Conservation (phyloP, 2,329 filamentous ascomycete genomes). For the Colletotrichum nymphaeae region DNA sequence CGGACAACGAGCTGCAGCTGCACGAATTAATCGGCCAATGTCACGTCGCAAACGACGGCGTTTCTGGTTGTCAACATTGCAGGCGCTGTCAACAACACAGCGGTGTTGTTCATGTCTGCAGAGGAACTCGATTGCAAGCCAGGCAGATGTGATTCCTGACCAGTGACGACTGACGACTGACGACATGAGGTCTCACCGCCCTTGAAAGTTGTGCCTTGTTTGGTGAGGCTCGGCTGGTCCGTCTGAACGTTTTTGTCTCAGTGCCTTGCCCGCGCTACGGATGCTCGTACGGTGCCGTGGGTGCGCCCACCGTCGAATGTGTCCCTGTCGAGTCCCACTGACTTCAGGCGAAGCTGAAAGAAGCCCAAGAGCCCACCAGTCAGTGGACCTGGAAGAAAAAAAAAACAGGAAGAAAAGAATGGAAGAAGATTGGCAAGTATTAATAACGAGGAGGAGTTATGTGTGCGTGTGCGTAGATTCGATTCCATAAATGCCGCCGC, state of each 20-base stretch:
- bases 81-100: not conserved
- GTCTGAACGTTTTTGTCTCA: not conserved
- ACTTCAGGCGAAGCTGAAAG: no score
- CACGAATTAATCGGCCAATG: not conserved
- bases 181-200: constrained; percentile 6
- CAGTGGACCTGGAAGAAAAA: not conserved
- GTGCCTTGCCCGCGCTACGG: no score
- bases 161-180: not conserved
- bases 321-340: constrained; percentile 19
- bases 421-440: not conserved
- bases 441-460: not conserved
- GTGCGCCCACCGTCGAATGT: not conserved
- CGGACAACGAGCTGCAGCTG: constrained; percentile 29
- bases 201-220: constrained; percentile 7
- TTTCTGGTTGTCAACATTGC: not conserved
- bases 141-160: no score
- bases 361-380: no score
- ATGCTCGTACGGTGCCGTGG: no score
- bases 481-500: constrained; percentile 28
- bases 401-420: not conserved
- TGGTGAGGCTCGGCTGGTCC: constrained; percentile 22
- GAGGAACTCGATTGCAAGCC: no score
- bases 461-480: not conserved
- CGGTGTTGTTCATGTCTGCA: not conserved
- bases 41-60: constrained; percentile 5